phyloP scores from a whole-genome alignment of 2,329 filamentous ascomycete species.

The Hymenoscyphus infarciens region DNA sequence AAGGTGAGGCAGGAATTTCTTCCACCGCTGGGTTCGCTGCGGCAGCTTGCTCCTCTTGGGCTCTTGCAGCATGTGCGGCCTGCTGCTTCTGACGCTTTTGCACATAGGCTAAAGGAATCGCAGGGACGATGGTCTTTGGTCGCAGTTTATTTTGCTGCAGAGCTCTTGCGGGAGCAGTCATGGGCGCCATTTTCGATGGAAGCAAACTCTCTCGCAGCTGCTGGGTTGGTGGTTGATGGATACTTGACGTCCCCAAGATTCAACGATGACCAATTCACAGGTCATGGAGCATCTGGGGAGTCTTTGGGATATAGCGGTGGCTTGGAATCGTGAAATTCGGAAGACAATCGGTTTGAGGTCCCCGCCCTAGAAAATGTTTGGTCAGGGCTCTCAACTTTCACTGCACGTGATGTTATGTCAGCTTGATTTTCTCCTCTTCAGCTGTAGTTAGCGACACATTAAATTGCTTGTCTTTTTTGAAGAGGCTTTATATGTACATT shows the following conservation, averaged over 20 bases:
- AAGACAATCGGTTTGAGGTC: slow-evolving; percentile 1
- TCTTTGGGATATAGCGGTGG: slow-evolving; percentile 21
- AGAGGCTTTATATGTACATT: neutral
- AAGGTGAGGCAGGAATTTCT: slow-evolving; percentile 15
- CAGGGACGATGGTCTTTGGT: slow-evolving; percentile 32
- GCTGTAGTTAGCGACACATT: neutral
- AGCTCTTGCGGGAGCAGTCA: slow-evolving; percentile 29
- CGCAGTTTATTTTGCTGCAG: slow-evolving; percentile 33
- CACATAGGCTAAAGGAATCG: slow-evolving; percentile 35
- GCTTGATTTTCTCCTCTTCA: neutral
- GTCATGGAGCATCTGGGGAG: slow-evolving; percentile 37
- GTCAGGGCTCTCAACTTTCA: neutral
- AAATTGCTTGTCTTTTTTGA: neutral
- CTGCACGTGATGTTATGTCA: neutral
- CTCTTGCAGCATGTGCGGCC: slow-evolving; percentile 23
- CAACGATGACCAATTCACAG: slow-evolving; percentile 34
- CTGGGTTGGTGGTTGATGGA: slow-evolving; percentile 9
- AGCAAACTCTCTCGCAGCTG: slow-evolving; percentile 10
- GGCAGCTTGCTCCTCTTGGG: slow-evolving; percentile 16
- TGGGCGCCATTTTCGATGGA: slow-evolving; percentile 28
- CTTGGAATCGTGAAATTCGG: slow-evolving; percentile 10
- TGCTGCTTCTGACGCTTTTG: slow-evolving; percentile 33
- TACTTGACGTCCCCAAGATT: slow-evolving; percentile 38
- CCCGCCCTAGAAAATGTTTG: slow-evolving; percentile 1
- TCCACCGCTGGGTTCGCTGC: slow-evolving; percentile 10